Evolutionary conservation across 1,284 basidiomycete genomes (phyloP), one percentile per base, ranked within the genome.

Genomic region (Boletus albobrunnescens): DNA sequence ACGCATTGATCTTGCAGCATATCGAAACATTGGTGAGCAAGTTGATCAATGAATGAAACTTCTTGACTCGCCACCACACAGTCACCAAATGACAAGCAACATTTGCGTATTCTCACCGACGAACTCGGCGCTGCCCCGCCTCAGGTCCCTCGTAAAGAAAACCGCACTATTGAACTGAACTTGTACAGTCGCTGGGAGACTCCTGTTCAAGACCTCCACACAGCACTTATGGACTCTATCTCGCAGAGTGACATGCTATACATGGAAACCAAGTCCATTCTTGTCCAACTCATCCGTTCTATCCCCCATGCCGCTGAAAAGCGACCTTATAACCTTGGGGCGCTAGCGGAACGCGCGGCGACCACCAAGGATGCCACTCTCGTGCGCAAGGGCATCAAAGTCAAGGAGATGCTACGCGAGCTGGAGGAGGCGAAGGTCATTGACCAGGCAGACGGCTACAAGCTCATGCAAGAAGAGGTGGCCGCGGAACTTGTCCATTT

Each of bases 211-310:
- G 96, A 99, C 63, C 85, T 99, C 41, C 92, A 95, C 49, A 93
- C 87, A 17, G 92, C 95, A 1, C 81, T 99, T 55, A 95, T 99
- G 85, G 94, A 94, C 70, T 92, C 93, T 35, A 88, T 99, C 32
- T 98, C 96, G 19, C 93, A 94, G 48, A 93, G 90, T 64, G 96
- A 99, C 71, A 95, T 99, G 80, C 80, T 98, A 19, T 99, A 98
- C 74, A 98, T 99, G 93, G 96, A 99, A 68, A 91, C 96, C 53
- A 99, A 99, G 74, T 97, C 95, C 17, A 97, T 98, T 64, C 95
- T 99, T 64, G 96, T 99, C 31, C 93, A 97, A 67, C 82, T 99
- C 38, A 83, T 99, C 46, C 93, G 96, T 56, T 97, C 94, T 22
- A 83, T 99, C 53, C 95, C 95, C 0, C 79, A 87, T 45, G 75